A percentile compares a stretch with the other conserved stretches of the same genome.
Conservation (phyloP, 73 alveolate genomes). For the Paramecium sexaurelia region DNA sequence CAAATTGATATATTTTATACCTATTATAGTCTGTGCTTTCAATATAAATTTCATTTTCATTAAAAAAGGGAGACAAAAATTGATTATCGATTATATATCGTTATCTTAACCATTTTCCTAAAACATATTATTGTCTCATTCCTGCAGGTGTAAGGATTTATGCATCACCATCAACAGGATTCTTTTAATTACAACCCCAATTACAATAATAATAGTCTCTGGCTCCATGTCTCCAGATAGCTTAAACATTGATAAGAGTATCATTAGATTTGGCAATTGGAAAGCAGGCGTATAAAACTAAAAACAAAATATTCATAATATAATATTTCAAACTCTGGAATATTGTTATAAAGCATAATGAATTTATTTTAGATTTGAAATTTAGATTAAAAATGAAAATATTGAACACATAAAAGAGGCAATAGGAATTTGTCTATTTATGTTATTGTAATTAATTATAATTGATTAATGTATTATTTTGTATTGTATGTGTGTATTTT, state of each 20-base stretch:
- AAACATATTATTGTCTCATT: slow-evolving; percentile 79
- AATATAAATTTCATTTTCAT: slow-evolving; percentile 85
- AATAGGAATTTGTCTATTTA: neutral
- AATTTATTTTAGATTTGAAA: no score
- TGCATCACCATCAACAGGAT: slow-evolving; percentile 75
- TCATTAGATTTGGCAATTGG: neutral
- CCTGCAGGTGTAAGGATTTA: slow-evolving; percentile 82
- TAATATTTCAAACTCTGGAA: neutral
- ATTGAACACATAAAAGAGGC: neutral
- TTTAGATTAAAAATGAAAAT: no score
- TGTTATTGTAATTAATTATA: neutral
- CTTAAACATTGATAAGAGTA: neutral
- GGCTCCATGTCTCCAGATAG: slow-evolving; percentile 61
- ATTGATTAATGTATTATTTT: slow-evolving; percentile 19
- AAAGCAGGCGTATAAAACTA: neutral
- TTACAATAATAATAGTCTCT: slow-evolving; percentile 41
- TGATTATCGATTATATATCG: slow-evolving; percentile 74
- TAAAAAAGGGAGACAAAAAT: slow-evolving; percentile 73
- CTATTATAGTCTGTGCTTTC: slow-evolving; percentile 75
- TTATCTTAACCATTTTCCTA: slow-evolving; percentile 81
- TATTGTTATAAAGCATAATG: neutral
- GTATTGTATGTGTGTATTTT: slow-evolving; percentile 24
- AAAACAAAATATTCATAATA: neutral
- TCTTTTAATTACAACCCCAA: slow-evolving; percentile 48
- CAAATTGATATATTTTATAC: slow-evolving; percentile 60